Conservation (phyloP, 2,329 filamentous ascomycete genomes). For the Chaetomium sp. region DNA sequence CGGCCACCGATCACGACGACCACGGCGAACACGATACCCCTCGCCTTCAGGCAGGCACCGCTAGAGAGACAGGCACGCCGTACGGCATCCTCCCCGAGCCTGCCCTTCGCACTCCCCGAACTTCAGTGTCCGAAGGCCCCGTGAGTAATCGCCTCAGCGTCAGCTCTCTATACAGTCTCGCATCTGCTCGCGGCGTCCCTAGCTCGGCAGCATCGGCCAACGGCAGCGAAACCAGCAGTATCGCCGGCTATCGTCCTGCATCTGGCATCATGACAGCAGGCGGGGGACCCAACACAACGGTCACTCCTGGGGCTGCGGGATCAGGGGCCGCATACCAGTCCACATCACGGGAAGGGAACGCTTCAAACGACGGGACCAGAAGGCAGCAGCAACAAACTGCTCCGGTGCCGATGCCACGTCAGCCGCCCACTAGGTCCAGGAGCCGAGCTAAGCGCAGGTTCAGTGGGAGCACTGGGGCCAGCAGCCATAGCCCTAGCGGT, state of each 20-base stretch:
- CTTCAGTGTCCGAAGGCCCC: conserved; percentile 47
- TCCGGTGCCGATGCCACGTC: conserved; percentile 28
- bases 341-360: conserved; percentile 36
- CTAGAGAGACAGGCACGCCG: conserved; percentile 19
- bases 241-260: conserved; percentile 34
- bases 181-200: conserved; percentile 50
- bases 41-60: conserved; percentile 33
- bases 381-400: conserved; percentile 24
- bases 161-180: conserved; percentile 65
- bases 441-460: conserved; percentile 68
- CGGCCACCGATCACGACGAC: conserved; percentile 32
- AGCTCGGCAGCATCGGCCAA: conserved; percentile 48
- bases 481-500: conserved; percentile 72
- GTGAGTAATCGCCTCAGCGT: conserved; percentile 58
- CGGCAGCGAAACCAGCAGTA: conserved; percentile 42
- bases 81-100: conserved; percentile 41
- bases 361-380: conserved; percentile 41
- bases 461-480: conserved; percentile 74
- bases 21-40: conserved; percentile 44
- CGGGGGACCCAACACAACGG: conserved; percentile 38
- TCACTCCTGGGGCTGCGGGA: conserved; percentile 44
- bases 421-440: conserved; percentile 52
- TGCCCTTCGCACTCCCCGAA: conserved; percentile 36
- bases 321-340: conserved; percentile 41
- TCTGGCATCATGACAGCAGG: conserved; percentile 42